Conservation (phyloP, 345 rosid genomes). For the Mangifera indica region DNA sequence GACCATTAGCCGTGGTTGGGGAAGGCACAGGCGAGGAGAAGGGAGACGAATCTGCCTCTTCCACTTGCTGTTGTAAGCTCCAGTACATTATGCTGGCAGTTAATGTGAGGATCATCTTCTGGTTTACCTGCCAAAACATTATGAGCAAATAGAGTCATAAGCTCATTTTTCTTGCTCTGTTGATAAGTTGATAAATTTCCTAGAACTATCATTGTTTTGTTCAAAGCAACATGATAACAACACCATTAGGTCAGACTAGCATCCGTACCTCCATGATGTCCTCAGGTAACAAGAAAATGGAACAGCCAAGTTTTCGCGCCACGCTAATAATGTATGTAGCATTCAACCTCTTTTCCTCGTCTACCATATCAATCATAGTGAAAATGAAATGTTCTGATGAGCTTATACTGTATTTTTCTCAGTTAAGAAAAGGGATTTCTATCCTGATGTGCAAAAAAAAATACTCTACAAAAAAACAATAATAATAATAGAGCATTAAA, state of each 20-base stretch:
- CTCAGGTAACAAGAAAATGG: conserved; percentile 94
- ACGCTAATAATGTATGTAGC: conserved; percentile 95
- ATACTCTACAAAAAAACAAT: too few relatives aligned
- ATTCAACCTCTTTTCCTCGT: conserved; percentile 87
- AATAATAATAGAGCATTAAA: not conserved
- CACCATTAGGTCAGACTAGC: not conserved
- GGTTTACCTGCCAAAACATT: conserved; percentile 65
- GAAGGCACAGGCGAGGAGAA: conserved; percentile 17
- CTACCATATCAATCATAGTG: conserved; percentile 36
- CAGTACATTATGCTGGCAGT: conserved; percentile 94
- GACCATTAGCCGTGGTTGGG: conserved; percentile 27
- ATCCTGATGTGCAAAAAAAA: not conserved
- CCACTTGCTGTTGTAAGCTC: conserved; percentile 61
- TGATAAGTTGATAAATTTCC: too few relatives aligned
- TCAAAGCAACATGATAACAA: too few relatives aligned
- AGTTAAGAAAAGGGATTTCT: not conserved
- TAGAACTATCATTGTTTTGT: too few relatives aligned
- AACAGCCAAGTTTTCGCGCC: conserved; percentile 93
- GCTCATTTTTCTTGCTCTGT: too few relatives aligned
- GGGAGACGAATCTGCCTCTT: conserved; percentile 54
- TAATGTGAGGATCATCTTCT: conserved; percentile 83
- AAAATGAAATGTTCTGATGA: not conserved
- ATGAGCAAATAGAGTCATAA: not conserved
- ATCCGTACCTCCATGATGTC: conserved; percentile 85
- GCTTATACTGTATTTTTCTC: not conserved